Percentiles rank a stretch among this genome's conserved stretches.
Evolutionary conservation across 2,329 filamentous ascomycete genomes (phyloP).

Genomic region (Talaromyces albobiverticillius): DNA sequence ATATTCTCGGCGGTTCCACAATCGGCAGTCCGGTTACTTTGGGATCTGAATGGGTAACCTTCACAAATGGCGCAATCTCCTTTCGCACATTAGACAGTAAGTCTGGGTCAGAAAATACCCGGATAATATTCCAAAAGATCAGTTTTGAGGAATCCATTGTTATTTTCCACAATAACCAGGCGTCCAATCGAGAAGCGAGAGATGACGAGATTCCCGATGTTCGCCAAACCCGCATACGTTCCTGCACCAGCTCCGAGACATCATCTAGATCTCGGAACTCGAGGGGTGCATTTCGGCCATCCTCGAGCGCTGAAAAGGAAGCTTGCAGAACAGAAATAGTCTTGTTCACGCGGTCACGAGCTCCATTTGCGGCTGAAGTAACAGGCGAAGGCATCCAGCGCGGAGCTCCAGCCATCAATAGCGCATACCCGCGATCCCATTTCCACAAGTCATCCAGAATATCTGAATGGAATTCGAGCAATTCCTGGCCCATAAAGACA

Average conservation of each 20-base stretch:
- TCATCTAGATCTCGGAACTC: slow-evolving; percentile 50
- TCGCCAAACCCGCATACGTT: slow-evolving; percentile 40
- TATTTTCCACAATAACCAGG: slow-evolving; percentile 55
- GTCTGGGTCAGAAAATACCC: slow-evolving; percentile 41
- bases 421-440: slow-evolving; percentile 54
- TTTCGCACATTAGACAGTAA: slow-evolving; percentile 43
- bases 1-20: slow-evolving; percentile 42
- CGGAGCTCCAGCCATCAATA: slow-evolving; percentile 55
- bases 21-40: slow-evolving; percentile 41
- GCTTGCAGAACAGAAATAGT: slow-evolving; percentile 42
- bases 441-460: slow-evolving; percentile 55
- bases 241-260: slow-evolving; percentile 44
- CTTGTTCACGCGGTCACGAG: slow-evolving; percentile 41
- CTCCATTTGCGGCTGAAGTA: slow-evolving; percentile 48
- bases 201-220: slow-evolving; percentile 27
- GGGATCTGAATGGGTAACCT: slow-evolving; percentile 34
- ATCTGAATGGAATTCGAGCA: slow-evolving; percentile 51
- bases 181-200: slow-evolving; percentile 41
- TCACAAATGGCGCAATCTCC: slow-evolving; percentile 45
- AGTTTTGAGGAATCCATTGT: slow-evolving; percentile 53
- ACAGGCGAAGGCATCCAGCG: slow-evolving; percentile 54
- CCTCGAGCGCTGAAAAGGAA: slow-evolving; percentile 41
- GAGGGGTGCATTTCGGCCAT: slow-evolving; percentile 41
- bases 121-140: slow-evolving; percentile 52
- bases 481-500: slow-evolving; percentile 52